phyloP scores from a whole-genome alignment of 495 filamentous ascomycete genomes.

The Stereocaulon alpinum region DNA sequence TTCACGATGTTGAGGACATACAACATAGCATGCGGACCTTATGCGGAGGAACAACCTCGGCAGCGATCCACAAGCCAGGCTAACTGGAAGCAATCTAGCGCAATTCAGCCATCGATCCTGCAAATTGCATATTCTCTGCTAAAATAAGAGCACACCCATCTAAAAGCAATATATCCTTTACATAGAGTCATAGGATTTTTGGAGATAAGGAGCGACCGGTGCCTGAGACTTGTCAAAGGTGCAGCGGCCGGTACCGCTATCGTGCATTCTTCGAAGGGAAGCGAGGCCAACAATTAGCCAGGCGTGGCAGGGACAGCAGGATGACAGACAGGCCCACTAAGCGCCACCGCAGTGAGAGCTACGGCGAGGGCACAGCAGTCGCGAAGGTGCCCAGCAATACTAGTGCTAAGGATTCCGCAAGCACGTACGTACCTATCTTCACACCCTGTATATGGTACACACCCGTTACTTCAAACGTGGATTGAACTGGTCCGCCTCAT shows the following conservation, averaged over 20 bases:
- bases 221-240: conserved; percentile 5
- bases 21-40: neutral
- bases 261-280: conserved; percentile 12
- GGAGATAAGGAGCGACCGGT: neutral
- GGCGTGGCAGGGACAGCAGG: neutral
- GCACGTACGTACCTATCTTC: neutral
- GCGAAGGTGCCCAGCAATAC: conserved; percentile 20
- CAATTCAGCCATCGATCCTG: neutral
- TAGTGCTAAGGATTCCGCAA: neutral
- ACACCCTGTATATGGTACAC: neutral
- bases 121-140: neutral
- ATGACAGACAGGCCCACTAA: conserved; percentile 31
- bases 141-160: neutral
- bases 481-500: neutral
- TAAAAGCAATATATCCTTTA: neutral
- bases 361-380: conserved; percentile 19
- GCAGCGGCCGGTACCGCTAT: conserved; percentile 12
- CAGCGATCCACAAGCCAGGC: neutral
- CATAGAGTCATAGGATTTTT: neutral
- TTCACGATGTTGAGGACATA: neutral
- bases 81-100: conserved; percentile 2
- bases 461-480: neutral
- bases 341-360: conserved; percentile 31
- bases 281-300: conserved; percentile 9
- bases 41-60: neutral